A percentile compares a stretch with the other conserved stretches of the same genome.
Conservation (phyloP, 2,329 filamentous ascomycete species). For the Monosporascus sp. region DNA sequence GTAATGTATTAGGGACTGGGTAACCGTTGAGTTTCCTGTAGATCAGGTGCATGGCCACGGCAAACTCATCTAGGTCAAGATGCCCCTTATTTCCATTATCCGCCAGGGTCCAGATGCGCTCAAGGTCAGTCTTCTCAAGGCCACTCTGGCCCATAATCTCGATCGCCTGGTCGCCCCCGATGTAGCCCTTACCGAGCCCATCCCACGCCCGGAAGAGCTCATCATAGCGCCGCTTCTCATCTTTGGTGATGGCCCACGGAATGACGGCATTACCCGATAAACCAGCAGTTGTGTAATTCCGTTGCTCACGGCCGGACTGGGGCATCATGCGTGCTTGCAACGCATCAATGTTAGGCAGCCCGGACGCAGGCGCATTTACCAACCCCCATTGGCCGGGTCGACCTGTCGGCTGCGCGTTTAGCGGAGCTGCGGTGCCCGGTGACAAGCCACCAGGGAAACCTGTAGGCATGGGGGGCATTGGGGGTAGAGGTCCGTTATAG, state of each 20-base stretch:
- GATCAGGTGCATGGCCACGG: slow-evolving; percentile 97
- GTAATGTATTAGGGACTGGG: slow-evolving; percentile 79
- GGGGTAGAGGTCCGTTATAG: slow-evolving; percentile 73
- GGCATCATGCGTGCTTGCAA: slow-evolving; percentile 96
- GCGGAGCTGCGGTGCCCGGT: slow-evolving; percentile 44
- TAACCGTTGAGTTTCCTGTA: slow-evolving; percentile 97
- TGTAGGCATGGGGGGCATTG: slow-evolving; percentile 76
- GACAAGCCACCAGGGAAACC: slow-evolving; percentile 62
- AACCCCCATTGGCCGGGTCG: slow-evolving; percentile 95
- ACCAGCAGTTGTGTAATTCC: slow-evolving; percentile 76
- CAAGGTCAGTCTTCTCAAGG: slow-evolving; percentile 81
- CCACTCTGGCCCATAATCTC: slow-evolving; percentile 98
- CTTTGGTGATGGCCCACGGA: slow-evolving; percentile 97
- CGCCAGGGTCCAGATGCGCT: slow-evolving; percentile 89
- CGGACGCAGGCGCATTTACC: slow-evolving; percentile 85
- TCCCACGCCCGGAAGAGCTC: slow-evolving; percentile 95
- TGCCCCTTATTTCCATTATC: slow-evolving; percentile 93
- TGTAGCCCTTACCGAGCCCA: slow-evolving; percentile 86
- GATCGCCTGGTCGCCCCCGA: slow-evolving; percentile 86
- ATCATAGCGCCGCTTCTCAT: slow-evolving; percentile 96
- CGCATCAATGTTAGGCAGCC: slow-evolving; percentile 89
- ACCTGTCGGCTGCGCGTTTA: slow-evolving; percentile 94
- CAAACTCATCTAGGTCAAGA: slow-evolving; percentile 93
- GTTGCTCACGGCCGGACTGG: slow-evolving; percentile 82
- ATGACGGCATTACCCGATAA: slow-evolving; percentile 91